A percentile compares a stretch with the other conserved stretches of the same genome.
Evolutionary conservation across 192 early-diverging fungal genomes (phyloP).

Genomic region (Polychytrium aggregatum): DNA sequence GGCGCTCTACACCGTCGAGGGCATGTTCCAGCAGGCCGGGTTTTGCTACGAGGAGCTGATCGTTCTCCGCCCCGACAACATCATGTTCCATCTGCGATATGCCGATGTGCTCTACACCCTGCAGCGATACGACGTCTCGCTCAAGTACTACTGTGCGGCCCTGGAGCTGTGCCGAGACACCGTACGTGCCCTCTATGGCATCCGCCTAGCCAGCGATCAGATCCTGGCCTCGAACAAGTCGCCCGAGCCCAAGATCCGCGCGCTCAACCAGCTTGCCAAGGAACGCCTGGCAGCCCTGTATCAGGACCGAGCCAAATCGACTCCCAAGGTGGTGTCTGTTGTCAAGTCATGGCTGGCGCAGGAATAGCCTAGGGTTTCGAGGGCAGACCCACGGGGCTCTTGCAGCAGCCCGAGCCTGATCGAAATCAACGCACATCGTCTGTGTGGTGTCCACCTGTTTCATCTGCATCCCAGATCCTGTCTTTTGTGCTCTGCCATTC

Average conservation of each 20-base stretch:
- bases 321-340: slow-evolving; percentile 3
- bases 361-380: too few species aligned
- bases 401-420: too few species aligned
- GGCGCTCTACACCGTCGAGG: slow-evolving; percentile 55
- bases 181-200: slow-evolving; percentile 77
- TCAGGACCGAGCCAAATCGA: slow-evolving; percentile 3
- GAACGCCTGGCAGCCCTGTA: slow-evolving; percentile 14
- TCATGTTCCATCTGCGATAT: slow-evolving; percentile 75
- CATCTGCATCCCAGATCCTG: too few species aligned
- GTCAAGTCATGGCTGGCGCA: slow-evolving; percentile 12
- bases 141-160: slow-evolving; percentile 83
- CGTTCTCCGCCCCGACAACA: slow-evolving; percentile 73
- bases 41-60: slow-evolving; percentile 91
- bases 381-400: too few species aligned
- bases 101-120: slow-evolving; percentile 79
- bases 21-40: slow-evolving; percentile 71
- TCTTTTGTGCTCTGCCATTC: too few species aligned
- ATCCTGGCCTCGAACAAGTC: not conserved
- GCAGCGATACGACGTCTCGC: slow-evolving; percentile 50
- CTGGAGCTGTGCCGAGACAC: slow-evolving; percentile 78
- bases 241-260: not conserved
- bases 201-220: slow-evolving; percentile 8
- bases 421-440: too few species aligned
- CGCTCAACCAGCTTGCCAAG: slow-evolving; percentile 9
- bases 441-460: too few species aligned